Evolutionary conservation across 2,329 filamentous ascomycete genomes (phyloP).

Genomic region (Colletotrichum australisinense): DNA sequence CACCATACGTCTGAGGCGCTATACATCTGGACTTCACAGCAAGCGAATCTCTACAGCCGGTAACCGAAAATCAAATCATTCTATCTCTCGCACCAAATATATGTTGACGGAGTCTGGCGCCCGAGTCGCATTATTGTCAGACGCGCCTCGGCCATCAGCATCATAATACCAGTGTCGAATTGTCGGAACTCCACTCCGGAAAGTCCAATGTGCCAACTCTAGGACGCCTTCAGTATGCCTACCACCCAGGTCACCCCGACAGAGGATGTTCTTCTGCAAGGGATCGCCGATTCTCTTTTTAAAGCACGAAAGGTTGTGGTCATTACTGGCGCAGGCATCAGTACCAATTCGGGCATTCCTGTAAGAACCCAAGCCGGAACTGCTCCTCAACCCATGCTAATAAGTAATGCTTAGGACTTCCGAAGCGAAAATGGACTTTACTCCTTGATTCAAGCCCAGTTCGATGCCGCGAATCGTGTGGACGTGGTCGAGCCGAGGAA

Average conservation of each 20-base stretch:
- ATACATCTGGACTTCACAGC: background rate
- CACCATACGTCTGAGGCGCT: background rate
- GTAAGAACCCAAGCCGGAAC: conserved; percentile 55
- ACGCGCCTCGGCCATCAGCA: conserved; percentile 6
- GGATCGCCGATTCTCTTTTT: conserved; percentile 72
- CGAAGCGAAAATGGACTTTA: conserved; percentile 79
- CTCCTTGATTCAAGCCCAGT: conserved; percentile 76
- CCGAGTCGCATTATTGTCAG: background rate
- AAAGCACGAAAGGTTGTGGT: conserved; percentile 78
- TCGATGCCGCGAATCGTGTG: conserved; percentile 61
- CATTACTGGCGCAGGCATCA: conserved; percentile 79
- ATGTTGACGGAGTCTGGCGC: background rate
- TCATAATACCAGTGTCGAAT: background rate
- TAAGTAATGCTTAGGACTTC: conserved; percentile 65
- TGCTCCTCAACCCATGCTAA: conserved; percentile 35
- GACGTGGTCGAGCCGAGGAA: background rate
- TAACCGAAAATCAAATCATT: background rate
- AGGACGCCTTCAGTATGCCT: conserved; percentile 59
- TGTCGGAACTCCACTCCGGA: background rate
- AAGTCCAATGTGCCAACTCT: conserved; percentile 32
- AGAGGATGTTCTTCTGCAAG: conserved; percentile 67
- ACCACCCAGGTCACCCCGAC: conserved; percentile 65
- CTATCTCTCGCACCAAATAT: background rate
- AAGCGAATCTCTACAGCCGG: background rate
- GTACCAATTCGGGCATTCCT: conserved; percentile 80